phyloP scores from a whole-genome alignment of 345 rosid genomes.

The Citrus trifoliata region DNA sequence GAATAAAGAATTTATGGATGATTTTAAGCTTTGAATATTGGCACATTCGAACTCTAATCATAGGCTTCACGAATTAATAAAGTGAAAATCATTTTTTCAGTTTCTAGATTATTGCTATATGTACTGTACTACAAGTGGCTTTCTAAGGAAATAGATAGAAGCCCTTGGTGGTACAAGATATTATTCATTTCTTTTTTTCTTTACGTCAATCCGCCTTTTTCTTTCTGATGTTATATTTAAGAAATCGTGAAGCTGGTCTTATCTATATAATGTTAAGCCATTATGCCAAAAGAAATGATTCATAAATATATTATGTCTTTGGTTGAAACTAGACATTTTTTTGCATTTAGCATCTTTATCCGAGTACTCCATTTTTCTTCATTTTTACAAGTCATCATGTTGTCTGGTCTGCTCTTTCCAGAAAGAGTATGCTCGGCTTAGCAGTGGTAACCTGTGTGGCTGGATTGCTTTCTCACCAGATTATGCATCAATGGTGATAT shows the following conservation, averaged over 20 bases:
- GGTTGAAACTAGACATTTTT: not conserved
- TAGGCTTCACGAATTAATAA: not conserved
- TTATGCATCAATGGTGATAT: slow-evolving; percentile 29
- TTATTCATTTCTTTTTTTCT: not conserved
- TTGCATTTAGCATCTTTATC: not conserved
- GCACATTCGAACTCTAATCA: not conserved
- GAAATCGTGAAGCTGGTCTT: not conserved
- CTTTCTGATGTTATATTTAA: not conserved
- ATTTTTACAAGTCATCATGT: not conserved
- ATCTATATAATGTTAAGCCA: not conserved
- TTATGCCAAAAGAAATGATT: not conserved
- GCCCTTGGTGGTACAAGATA: not conserved
- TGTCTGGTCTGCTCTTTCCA: slow-evolving; percentile 15
- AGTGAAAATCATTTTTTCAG: not conserved
- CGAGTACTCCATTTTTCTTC: not conserved
- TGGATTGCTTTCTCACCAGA: slow-evolving; percentile 55
- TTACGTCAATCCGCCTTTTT: not conserved
- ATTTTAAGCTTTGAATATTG: too few relatives aligned
- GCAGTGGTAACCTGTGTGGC: slow-evolving; percentile 43
- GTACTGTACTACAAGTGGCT: not conserved
- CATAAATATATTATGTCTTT: not conserved
- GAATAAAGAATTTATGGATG: too few relatives aligned
- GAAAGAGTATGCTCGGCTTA: slow-evolving; percentile 50
- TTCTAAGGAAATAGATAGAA: too few relatives aligned
- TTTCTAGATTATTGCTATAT: not conserved